Evolutionary conservation across 495 filamentous ascomycete species (phyloP).

Genomic region (Hapsidospora chrysogenum): DNA sequence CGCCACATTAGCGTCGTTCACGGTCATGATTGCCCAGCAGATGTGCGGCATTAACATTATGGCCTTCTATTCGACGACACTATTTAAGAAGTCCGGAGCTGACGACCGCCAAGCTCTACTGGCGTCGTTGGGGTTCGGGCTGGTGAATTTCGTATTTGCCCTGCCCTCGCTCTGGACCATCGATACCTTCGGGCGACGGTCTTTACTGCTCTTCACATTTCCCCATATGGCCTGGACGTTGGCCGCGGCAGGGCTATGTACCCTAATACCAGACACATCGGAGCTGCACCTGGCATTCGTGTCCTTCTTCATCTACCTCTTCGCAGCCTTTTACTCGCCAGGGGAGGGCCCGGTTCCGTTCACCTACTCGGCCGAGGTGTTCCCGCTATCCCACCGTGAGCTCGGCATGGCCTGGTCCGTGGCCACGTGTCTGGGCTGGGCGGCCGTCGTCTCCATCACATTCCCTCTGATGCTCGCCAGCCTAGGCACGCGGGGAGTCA

Average conservation of each 20-base stretch:
- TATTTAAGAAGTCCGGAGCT: constrained; percentile 51
- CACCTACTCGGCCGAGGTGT: constrained; percentile 65
- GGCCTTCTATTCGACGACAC: constrained; percentile 67
- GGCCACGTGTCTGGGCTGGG: constrained; percentile 52
- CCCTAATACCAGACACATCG: constrained; percentile 36
- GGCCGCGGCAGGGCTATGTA: constrained; percentile 54
- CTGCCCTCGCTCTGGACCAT: constrained; percentile 74
- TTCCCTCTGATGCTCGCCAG: constrained; percentile 45
- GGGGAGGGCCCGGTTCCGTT: constrained; percentile 77
- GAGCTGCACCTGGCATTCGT: constrained; percentile 43
- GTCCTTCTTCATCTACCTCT: constrained; percentile 56
- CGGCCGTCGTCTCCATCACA: constrained; percentile 43
- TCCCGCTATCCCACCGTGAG: constrained; percentile 57
- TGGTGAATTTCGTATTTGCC: constrained; percentile 72
- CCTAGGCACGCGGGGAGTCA: constrained; percentile 35
- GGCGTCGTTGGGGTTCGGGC: constrained; percentile 62
- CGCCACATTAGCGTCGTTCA: constrained; percentile 41
- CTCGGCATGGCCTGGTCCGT: constrained; percentile 62
- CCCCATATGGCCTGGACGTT: constrained; percentile 73
- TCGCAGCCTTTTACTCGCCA: constrained; percentile 56
- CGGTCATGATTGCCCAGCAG: constrained; percentile 54
- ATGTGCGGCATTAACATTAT: constrained; percentile 59
- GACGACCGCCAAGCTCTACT: constrained; percentile 41
- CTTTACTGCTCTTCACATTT: constrained; percentile 68
- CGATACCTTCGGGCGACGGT: constrained; percentile 66